Evolutionary conservation across 1,284 basidiomycete species (phyloP).

Genomic region (Ustanciosporium gigantosporum): DNA sequence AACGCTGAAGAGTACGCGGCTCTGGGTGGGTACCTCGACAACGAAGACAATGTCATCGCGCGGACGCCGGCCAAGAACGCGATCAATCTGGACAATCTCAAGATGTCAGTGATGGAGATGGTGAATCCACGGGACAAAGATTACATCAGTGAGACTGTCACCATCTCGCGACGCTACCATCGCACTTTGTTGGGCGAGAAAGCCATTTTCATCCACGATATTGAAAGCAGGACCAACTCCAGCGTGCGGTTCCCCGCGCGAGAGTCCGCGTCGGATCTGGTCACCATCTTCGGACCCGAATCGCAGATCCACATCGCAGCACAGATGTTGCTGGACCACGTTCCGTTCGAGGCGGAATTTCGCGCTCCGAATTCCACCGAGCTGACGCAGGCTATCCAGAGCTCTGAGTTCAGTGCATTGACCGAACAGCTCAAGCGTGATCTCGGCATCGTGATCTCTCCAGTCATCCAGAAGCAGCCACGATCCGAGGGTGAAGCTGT

Average conservation of each 20-base stretch:
- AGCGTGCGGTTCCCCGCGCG: slow-evolving; percentile 92
- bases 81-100: slow-evolving; percentile 90
- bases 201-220: slow-evolving; percentile 94
- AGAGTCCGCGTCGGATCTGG: slow-evolving; percentile 85
- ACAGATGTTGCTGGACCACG: slow-evolving; percentile 90
- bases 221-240: slow-evolving; percentile 94
- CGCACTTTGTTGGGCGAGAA: slow-evolving; percentile 93
- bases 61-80: slow-evolving; percentile 97
- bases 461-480: slow-evolving; percentile 65
- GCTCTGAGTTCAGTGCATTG: slow-evolving; percentile 79
- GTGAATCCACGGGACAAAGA: slow-evolving; percentile 98
- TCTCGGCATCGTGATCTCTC: slow-evolving; percentile 82
- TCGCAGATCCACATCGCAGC: slow-evolving; percentile 94
- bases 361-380: slow-evolving; percentile 79
- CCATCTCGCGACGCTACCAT: slow-evolving; percentile 91
- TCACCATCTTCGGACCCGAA: slow-evolving; percentile 93
- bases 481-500: slow-evolving; percentile 69
- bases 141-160: slow-evolving; percentile 88
- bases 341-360: slow-evolving; percentile 96
- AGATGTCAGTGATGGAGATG: slow-evolving; percentile 94
- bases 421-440: slow-evolving; percentile 89
- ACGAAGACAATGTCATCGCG: slow-evolving; percentile 97
- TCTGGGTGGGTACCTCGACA: slow-evolving; percentile 91
- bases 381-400: slow-evolving; percentile 73
- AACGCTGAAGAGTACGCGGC: slow-evolving; percentile 97